Percentiles rank a stretch among this genome's conserved stretches.
These are phyloP conservation scores for Alternaria sp. DNA, from an alignment of 2,329 filamentous ascomycete genomes.

Conservation along the genomic window DNA sequence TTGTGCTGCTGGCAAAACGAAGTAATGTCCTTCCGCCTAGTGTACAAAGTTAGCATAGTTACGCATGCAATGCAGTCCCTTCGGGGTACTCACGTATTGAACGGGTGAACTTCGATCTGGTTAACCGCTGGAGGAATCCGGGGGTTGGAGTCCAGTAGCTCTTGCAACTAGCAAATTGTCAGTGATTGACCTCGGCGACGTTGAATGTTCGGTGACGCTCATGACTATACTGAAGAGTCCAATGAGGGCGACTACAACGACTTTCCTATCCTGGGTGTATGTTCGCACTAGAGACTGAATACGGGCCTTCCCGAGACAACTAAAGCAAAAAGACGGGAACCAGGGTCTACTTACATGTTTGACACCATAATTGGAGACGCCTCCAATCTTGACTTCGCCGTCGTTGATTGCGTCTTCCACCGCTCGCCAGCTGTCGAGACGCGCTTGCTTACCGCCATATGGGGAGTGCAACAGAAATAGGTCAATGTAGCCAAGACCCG, in stretches of 20 bases:
- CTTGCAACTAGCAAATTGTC: constrained; percentile 62
- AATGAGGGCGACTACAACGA: background rate
- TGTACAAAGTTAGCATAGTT: constrained; percentile 62
- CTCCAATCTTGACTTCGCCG: constrained; percentile 73
- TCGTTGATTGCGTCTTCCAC: constrained; percentile 76
- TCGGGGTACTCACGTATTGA: constrained; percentile 54
- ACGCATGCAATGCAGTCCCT: background rate
- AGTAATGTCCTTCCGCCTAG: constrained; percentile 67
- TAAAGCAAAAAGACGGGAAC: constrained; percentile 5
- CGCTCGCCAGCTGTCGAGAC: constrained; percentile 76
- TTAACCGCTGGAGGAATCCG: constrained; percentile 73
- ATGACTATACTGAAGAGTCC: constrained; percentile 2
- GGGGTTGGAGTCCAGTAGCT: constrained; percentile 69
- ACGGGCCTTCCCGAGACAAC: constrained; percentile 9
- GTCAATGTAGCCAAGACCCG: constrained; percentile 76
- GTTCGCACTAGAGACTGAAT: constrained; percentile 4
- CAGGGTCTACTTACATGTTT: constrained; percentile 65
- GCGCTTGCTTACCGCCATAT: constrained; percentile 72
- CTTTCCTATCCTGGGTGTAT: constrained; percentile 3
- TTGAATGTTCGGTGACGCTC: background rate
- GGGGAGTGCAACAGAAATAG: constrained; percentile 81
- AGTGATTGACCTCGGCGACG: constrained; percentile 13
- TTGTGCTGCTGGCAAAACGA: constrained; percentile 68
- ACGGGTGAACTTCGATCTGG: constrained; percentile 81
- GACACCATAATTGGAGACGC: constrained; percentile 80